Evolutionary conservation across 2,329 filamentous ascomycete genomes (phyloP).

Genomic region (Cadophora luteo-olivacea): DNA sequence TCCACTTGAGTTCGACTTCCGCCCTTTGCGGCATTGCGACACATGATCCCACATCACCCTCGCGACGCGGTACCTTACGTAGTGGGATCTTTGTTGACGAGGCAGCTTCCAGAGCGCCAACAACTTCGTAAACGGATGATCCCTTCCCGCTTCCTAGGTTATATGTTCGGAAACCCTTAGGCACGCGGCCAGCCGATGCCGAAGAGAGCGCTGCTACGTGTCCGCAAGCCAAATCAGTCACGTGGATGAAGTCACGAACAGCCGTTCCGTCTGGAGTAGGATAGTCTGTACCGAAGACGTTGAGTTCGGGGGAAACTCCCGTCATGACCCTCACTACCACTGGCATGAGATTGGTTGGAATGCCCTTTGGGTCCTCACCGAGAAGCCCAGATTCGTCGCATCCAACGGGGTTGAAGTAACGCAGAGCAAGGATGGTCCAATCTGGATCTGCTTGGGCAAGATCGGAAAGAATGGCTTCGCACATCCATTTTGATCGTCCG

Average conservation of each 20-base stretch:
- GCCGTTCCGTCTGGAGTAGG: slow-evolving; percentile 68
- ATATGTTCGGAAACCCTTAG: slow-evolving; percentile 50
- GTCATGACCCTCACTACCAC: slow-evolving; percentile 66
- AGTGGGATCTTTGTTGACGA: slow-evolving; percentile 45
- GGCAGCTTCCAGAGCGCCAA: slow-evolving; percentile 47
- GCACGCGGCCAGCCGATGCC: slow-evolving; percentile 44
- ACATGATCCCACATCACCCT: slow-evolving; percentile 51
- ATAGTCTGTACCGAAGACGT: slow-evolving; percentile 69
- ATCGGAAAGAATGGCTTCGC: slow-evolving; percentile 68
- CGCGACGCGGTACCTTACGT: slow-evolving; percentile 45
- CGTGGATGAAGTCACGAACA: slow-evolving; percentile 70
- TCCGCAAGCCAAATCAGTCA: slow-evolving; percentile 66
- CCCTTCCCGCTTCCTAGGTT: slow-evolving; percentile 53
- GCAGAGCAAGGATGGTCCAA: slow-evolving; percentile 66
- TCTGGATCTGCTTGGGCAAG: slow-evolving; percentile 62
- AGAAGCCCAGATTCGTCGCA: slow-evolving; percentile 67
- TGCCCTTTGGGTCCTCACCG: slow-evolving; percentile 66
- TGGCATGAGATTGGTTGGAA: slow-evolving; percentile 68
- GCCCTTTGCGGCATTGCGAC: slow-evolving; percentile 50
- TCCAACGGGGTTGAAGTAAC: slow-evolving; percentile 72
- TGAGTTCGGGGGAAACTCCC: slow-evolving; percentile 56
- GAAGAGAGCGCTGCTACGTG: slow-evolving; percentile 63
- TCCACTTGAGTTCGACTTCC: slow-evolving; percentile 49
- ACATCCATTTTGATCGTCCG: slow-evolving; percentile 70
- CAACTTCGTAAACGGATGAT: slow-evolving; percentile 51